Base-by-base conservation (phyloP, 2,329 filamentous ascomycete genomes). In the Paecilomyces sp. region DNA sequence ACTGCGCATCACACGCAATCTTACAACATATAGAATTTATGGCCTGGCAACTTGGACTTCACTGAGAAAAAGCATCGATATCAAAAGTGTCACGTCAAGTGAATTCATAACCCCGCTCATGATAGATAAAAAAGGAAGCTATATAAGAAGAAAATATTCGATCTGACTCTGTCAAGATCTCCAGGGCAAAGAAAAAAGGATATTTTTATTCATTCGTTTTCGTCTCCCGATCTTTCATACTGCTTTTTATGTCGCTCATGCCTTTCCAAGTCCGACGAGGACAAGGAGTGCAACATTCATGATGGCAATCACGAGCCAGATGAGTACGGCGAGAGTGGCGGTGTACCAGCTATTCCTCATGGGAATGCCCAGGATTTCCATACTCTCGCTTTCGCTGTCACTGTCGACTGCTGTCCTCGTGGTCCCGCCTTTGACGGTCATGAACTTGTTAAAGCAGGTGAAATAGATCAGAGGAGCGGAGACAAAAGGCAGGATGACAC, bases 401-500 rank as follows among this genome's bases (percentile, higher is more conserved):
- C 76, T 74, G 24, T 72, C 70, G 31, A 80, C 80, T 1, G 80
- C 75, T 6, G 36, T 47, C n/a, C n/a, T 5, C 15, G 36, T 47
- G 4, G n/a, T 47, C 1, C 41, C 41, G 18, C 41, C n/a, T 59
- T 75, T 72, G 5, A 90, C 88, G 7, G 85, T 90, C 91, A 96
- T 96, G 74, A 88, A 94, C 68, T 85, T 85, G 64, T 86, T 84
- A 52, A 88, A 82, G 66, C 88, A 90, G 0, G 91, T 96, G 68
- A 95, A 95, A 76, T 89, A 95, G 59, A 96, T 88, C 34, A 96
- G 77, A 1, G 91, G 91, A 1, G 90, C 89, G 1, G 85, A 86
- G 15, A 93, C 85, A 70, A 96, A 92, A 0, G 91, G 91, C 56
- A 96, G 73, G 13, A 92, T 89, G 11, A 92, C 83, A 66, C 87